phyloP scores from a whole-genome alignment of 306 rosid species.

The Datisca glomerata region DNA sequence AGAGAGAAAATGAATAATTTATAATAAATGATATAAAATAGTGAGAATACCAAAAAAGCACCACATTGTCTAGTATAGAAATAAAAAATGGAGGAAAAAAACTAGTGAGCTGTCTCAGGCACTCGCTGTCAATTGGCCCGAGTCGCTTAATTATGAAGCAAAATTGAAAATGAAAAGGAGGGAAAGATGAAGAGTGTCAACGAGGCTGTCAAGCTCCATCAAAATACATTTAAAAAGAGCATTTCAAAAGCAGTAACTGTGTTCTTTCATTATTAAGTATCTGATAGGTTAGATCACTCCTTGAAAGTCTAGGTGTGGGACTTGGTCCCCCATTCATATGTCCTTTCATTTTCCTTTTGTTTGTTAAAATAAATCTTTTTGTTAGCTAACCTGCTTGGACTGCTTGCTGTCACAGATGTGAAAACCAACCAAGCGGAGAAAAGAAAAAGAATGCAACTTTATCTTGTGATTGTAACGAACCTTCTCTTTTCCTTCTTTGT shows the following conservation, averaged over 20 bases:
- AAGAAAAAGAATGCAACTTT: no score
- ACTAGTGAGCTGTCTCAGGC: neutral
- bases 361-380: no score
- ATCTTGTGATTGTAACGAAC: no score
- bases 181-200: neutral
- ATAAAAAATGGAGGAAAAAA: neutral
- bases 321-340: no score
- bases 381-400: no score
- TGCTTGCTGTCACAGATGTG: no score
- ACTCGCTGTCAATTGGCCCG: conserved; percentile 1
- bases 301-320: no score
- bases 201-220: conserved; percentile 1
- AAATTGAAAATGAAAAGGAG: neutral
- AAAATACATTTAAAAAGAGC: neutral
- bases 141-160: conserved; percentile 3
- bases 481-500: no score
- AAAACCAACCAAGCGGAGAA: no score
- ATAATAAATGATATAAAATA: neutral
- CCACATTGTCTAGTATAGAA: neutral
- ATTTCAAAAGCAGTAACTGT: neutral
- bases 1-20: neutral
- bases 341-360: no score
- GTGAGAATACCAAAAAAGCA: neutral
- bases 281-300: neutral
- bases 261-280: neutral